Conservation (phyloP, 2,329 filamentous ascomycete species). For the Hymenotorrendiella dingleyae region DNA sequence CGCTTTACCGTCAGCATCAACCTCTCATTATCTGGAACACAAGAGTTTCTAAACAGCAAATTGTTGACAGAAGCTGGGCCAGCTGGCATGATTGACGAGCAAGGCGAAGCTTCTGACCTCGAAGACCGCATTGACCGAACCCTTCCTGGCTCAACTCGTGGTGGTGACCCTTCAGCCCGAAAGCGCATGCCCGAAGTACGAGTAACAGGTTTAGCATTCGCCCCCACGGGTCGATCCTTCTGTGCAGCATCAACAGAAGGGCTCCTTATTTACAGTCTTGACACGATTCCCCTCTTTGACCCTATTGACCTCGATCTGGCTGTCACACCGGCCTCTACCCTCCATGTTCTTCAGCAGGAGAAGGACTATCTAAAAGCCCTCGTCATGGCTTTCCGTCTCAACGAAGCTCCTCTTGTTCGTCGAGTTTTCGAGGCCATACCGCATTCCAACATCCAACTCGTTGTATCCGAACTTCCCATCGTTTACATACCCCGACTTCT, state of each 20-base stretch:
- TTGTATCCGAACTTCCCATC: conserved; percentile 71
- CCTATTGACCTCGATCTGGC: conserved; percentile 94
- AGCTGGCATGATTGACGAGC: conserved; percentile 74
- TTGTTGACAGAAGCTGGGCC: conserved; percentile 87
- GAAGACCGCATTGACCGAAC: conserved; percentile 76
- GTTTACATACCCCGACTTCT: conserved; percentile 84
- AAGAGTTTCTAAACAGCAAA: conserved; percentile 93
- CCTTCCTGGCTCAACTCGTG: conserved; percentile 80
- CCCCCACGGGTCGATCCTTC: conserved; percentile 82
- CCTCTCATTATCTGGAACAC: conserved; percentile 89
- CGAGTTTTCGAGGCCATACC: conserved; percentile 83
- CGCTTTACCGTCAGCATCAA: conserved; percentile 96
- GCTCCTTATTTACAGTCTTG: conserved; percentile 86
- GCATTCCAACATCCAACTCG: conserved; percentile 64
- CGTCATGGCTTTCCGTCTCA: conserved; percentile 95
- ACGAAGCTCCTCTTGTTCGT: conserved; percentile 74
- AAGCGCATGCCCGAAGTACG: conserved; percentile 75
- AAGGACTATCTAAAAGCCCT: conserved; percentile 85
- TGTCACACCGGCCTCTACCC: conserved; percentile 81
- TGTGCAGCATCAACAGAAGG: conserved; percentile 95
- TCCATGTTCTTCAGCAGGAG: conserved; percentile 60
- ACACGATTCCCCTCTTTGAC: conserved; percentile 80
- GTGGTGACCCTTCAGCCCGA: conserved; percentile 72
- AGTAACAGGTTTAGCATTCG: conserved; percentile 79
- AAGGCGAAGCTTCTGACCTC: conserved; percentile 81